Conservation (phyloP, 2,329 filamentous ascomycete genomes). For the Diaporthe caulivora region DNA sequence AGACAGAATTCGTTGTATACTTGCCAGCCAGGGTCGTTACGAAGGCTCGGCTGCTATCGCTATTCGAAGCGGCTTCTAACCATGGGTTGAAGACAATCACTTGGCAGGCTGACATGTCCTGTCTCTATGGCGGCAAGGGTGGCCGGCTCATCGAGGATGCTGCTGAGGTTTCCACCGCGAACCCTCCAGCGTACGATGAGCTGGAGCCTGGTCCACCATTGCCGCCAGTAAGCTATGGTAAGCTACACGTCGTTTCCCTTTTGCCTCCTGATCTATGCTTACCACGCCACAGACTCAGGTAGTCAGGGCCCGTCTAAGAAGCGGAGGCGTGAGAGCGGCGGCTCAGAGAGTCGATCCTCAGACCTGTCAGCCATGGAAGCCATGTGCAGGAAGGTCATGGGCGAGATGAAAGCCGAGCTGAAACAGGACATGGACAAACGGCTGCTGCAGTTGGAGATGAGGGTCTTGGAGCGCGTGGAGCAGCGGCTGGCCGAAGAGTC, state of each 20-base stretch:
- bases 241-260: neutral
- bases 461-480: neutral
- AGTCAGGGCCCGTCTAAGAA: conserved; percentile 19
- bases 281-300: neutral
- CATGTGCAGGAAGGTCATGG: conserved; percentile 28
- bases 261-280: neutral
- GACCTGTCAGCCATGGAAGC: conserved; percentile 4
- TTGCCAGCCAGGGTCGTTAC: conserved; percentile 5
- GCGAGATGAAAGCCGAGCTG: conserved; percentile 28
- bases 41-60: conserved; percentile 6
- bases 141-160: neutral
- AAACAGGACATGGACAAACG: conserved; percentile 20
- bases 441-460: conserved; percentile 14
- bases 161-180: neutral
- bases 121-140: conserved; percentile 32
- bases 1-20: conserved; percentile 5
- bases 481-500: conserved; percentile 13
- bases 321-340: conserved; percentile 9
- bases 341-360: neutral
- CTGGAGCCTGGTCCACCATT: conserved; percentile 28
- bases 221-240: neutral
- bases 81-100: conserved; percentile 14
- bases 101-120: conserved; percentile 31
- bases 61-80: conserved; percentile 16
- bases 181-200: conserved; percentile 29